phyloP scores from a whole-genome alignment of 306 rosid species.

The Prinsepia uniflora region DNA sequence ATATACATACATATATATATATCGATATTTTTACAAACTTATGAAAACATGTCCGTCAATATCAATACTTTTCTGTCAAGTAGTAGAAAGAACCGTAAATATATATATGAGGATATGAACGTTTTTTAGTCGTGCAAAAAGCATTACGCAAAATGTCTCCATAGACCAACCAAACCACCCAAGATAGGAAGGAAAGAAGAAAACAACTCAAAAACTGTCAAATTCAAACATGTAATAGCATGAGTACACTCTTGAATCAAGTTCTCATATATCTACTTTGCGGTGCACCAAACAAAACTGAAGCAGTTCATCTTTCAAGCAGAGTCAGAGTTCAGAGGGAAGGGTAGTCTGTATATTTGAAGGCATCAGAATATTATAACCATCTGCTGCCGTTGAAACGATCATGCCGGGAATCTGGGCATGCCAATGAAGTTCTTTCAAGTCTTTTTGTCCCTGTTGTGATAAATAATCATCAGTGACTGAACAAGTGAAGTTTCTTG shows the following conservation, averaged over 20 bases:
- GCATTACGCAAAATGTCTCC: neutral
- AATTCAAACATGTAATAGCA: neutral
- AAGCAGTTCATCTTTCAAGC: slow-evolving; percentile 26
- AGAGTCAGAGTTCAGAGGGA: slow-evolving; percentile 57
- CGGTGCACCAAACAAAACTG: neutral
- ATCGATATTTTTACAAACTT: too few species aligned
- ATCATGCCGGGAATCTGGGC: slow-evolving; percentile 94
- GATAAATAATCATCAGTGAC: slow-evolving; percentile 3
- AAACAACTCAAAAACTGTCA: neutral
- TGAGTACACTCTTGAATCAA: neutral
- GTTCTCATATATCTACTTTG: neutral
- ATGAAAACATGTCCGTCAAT: too few species aligned
- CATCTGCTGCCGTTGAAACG: slow-evolving; percentile 88
- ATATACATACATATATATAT: too few species aligned
- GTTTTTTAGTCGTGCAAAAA: neutral
- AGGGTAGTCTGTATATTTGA: slow-evolving; percentile 79
- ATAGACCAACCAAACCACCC: neutral
- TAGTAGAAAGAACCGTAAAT: too few species aligned
- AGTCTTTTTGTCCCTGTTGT: slow-evolving; percentile 84
- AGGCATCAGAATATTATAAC: slow-evolving; percentile 91
- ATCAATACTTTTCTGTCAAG: too few species aligned
- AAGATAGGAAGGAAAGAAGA: neutral
- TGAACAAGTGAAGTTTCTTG: neutral
- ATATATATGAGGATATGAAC: neutral
- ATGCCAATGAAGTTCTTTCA: slow-evolving; percentile 96